phyloP scores from a whole-genome alignment of 2,329 filamentous ascomycete species.

The Ceratocystiopsis sp. region DNA sequence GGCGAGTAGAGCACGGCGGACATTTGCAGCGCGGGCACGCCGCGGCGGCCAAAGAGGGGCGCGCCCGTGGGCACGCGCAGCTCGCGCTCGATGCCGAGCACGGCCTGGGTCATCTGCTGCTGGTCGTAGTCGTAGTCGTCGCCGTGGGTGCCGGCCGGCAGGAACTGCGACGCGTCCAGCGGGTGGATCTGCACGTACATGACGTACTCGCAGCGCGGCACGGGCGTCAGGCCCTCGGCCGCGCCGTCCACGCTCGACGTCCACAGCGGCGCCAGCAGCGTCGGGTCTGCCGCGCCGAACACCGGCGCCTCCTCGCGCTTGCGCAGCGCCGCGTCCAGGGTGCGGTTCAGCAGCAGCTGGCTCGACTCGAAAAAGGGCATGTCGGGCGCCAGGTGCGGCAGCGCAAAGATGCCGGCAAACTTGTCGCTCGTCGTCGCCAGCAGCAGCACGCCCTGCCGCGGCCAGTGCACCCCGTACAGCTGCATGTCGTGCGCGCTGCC shows the following conservation, averaged over 20 bases:
- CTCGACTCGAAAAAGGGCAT: constrained; percentile 39
- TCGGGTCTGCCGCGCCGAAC: constrained; percentile 41
- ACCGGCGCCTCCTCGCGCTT: constrained; percentile 40
- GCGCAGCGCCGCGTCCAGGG: constrained; percentile 50
- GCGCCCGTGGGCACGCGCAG: constrained; percentile 43
- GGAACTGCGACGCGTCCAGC: constrained; percentile 22
- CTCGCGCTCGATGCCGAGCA: constrained; percentile 39
- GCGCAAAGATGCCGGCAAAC: constrained; percentile 75
- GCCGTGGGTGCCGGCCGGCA: background rate
- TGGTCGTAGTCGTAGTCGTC: constrained; percentile 3
- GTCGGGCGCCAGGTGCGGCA: constrained; percentile 63
- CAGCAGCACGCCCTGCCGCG: constrained; percentile 59
- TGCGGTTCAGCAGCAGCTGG: constrained; percentile 52
- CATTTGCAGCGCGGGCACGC: constrained; percentile 40
- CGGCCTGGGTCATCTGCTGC: constrained; percentile 12
- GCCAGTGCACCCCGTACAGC: constrained; percentile 74
- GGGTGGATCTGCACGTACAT: constrained; percentile 68
- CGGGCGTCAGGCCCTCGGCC: constrained; percentile 38
- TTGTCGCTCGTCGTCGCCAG: constrained; percentile 87
- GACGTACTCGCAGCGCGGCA: constrained; percentile 76
- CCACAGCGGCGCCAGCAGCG: constrained; percentile 47
- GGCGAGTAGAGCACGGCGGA: constrained; percentile 50
- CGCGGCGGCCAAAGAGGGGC: constrained; percentile 24
- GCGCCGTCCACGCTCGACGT: constrained; percentile 47
- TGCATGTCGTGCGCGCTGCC: constrained; percentile 66